Percentiles rank a stretch among this genome's conserved stretches.
Conservation (phyloP, 2,329 filamentous ascomycete genomes). For the Zopfia rhizophila region DNA sequence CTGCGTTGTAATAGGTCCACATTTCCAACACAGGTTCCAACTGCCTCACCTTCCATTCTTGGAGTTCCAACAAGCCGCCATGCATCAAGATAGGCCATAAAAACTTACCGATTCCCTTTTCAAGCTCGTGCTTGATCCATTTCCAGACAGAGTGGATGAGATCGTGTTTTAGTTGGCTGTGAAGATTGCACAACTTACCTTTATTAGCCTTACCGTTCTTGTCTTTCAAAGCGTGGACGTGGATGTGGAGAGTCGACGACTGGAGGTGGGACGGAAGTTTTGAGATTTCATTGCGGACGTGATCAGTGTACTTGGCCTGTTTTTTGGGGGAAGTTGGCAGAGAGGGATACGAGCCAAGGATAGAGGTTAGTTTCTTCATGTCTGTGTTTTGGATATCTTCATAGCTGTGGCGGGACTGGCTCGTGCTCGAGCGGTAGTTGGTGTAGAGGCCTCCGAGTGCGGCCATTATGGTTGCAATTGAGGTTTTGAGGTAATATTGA, state of each 20-base stretch:
- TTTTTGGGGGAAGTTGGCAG: conserved; percentile 3
- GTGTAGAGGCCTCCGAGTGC: conserved; percentile 10
- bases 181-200: conserved; percentile 32
- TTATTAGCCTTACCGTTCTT: conserved; percentile 10
- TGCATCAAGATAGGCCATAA: conserved; percentile 38
- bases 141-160: conserved; percentile 35
- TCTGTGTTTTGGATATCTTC: conserved; percentile 32
- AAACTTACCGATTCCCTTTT: conserved; percentile 33
- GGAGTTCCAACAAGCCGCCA: conserved; percentile 19
- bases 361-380: conserved; percentile 34
- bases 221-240: conserved; percentile 2
- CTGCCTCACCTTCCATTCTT: conserved; percentile 32
- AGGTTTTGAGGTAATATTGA: too few species aligned
- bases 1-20: conserved; percentile 31
- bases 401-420: conserved; percentile 1
- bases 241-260: conserved; percentile 8
- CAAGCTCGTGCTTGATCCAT: conserved; percentile 36
- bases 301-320: conserved; percentile 13
- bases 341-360: conserved; percentile 27
- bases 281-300: conserved; percentile 27
- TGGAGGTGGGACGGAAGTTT: conserved; percentile 35
- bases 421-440: not conserved
- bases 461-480: too few species aligned
- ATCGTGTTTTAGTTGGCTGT: conserved; percentile 33
- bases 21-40: conserved; percentile 43